Conservation (phyloP, 192 early-diverging fungal genomes). For the Linnemannia hyalina region DNA sequence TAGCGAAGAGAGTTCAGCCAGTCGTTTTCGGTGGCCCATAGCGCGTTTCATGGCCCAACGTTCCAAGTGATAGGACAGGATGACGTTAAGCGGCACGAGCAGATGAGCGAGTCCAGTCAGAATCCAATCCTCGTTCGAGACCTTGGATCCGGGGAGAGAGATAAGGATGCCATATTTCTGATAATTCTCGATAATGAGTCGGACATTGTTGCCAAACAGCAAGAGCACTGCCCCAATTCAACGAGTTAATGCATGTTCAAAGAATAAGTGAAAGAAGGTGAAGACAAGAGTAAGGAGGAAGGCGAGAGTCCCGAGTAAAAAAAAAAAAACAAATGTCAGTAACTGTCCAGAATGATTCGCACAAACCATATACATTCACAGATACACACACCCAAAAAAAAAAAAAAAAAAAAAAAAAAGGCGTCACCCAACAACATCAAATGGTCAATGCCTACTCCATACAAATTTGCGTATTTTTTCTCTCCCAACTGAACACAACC, state of each 20-base stretch:
- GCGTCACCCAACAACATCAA: neutral
- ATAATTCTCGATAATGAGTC: conserved; percentile 90
- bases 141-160: conserved; percentile 69
- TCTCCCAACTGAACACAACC: neutral
- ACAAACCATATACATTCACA: neutral
- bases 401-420: neutral
- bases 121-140: conserved; percentile 67
- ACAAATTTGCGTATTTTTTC: too few species aligned
- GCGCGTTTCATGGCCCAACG: conserved; percentile 46
- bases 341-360: neutral
- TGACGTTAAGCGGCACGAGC: conserved; percentile 65
- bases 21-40: conserved; percentile 40
- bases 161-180: conserved; percentile 90
- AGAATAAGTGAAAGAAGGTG: neutral
- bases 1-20: conserved; percentile 10
- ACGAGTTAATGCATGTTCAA: neutral
- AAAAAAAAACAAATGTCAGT: conserved; percentile 1
- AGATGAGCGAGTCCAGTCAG: conserved; percentile 64
- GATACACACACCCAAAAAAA: neutral
- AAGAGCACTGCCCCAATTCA: conserved; percentile 69
- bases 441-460: neutral
- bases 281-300: neutral
- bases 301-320: neutral
- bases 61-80: conserved; percentile 73
- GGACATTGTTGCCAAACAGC: conserved; percentile 84